Conservation (phyloP, 1,284 basidiomycete genomes). For the Sphaerobolus stellatus region DNA sequence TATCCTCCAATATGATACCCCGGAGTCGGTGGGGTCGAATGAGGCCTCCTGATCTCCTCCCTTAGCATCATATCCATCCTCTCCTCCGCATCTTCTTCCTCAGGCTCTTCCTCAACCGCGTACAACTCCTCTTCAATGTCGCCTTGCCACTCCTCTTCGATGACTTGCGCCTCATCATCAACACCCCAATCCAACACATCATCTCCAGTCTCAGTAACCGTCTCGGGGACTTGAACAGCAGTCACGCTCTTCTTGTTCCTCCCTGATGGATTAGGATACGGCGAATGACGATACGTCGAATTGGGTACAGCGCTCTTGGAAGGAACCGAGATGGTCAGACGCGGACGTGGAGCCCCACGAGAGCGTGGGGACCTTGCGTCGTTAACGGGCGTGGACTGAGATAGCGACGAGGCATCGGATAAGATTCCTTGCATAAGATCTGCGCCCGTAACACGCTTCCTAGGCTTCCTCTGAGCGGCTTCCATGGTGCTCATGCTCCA, state of each 20-base stretch:
- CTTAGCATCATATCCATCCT: neutral
- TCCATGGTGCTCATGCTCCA: neutral
- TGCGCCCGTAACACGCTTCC: slow-evolving; percentile 1
- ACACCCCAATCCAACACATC: slow-evolving; percentile 9
- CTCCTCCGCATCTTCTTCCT: neutral
- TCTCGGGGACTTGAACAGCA: neutral
- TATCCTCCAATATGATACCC: neutral
- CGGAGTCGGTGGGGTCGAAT: slow-evolving; percentile 12
- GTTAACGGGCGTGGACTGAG: too few relatives aligned
- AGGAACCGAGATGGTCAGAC: slow-evolving; percentile 9
- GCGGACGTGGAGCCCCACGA: slow-evolving; percentile 1
- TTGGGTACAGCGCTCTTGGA: too few relatives aligned
- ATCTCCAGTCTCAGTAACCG: neutral
- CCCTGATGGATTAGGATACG: neutral
- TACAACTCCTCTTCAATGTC: neutral
- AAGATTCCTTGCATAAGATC: slow-evolving; percentile 7
- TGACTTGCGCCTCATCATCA: neutral
- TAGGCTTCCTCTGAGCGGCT: neutral
- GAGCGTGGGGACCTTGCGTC: neutral
- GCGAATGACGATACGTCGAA: neutral
- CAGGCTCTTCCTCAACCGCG: neutral
- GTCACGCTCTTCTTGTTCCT: neutral
- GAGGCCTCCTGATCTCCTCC: slow-evolving; percentile 5
- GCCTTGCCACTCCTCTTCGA: neutral
- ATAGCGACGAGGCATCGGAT: neutral